phyloP scores from a whole-genome alignment of 192 early-diverging fungal genomes.

The Coemansia sp. region DNA sequence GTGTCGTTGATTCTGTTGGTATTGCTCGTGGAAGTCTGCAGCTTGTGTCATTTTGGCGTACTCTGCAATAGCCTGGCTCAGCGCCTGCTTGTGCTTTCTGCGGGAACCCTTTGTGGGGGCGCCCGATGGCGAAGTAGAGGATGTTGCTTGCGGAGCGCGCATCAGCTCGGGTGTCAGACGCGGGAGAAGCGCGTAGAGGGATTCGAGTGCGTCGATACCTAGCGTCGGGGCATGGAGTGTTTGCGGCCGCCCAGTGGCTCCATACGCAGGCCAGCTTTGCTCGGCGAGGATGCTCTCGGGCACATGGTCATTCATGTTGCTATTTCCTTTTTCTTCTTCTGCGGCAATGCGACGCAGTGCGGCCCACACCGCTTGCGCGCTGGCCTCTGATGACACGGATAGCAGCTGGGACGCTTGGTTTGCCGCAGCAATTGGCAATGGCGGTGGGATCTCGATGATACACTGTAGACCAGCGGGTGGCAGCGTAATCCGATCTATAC shows the following conservation, averaged over 20 bases:
- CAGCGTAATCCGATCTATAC: constrained; percentile 2
- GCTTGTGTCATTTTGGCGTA: not conserved
- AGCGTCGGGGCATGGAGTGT: constrained; percentile 24
- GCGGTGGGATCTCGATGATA: constrained; percentile 19
- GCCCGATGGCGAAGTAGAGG: not conserved
- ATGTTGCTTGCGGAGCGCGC: not conserved
- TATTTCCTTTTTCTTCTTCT: not conserved
- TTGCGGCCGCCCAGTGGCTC: constrained; percentile 26
- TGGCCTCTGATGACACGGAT: constrained; percentile 25
- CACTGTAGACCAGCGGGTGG: constrained; percentile 42
- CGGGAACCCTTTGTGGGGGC: not conserved
- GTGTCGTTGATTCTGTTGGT: not conserved
- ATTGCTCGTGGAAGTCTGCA: not conserved
- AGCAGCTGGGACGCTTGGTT: not conserved
- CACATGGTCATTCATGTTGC: not conserved
- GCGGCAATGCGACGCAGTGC: not conserved
- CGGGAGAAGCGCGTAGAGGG: constrained; percentile 21
- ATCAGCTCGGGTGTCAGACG: constrained; percentile 10
- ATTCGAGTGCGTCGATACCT: constrained; percentile 15
- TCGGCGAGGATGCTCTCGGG: constrained; percentile 16
- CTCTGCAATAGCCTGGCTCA: constrained; percentile 2
- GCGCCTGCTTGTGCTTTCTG: not conserved
- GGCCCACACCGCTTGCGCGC: constrained; percentile 24
- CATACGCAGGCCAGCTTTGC: constrained; percentile 18
- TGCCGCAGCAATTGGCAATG: not conserved